A percentile compares a stretch with the other conserved stretches of the same genome.
Conservation (phyloP, 768 basidiomycete genomes). For the Lentinula aciculospora region DNA sequence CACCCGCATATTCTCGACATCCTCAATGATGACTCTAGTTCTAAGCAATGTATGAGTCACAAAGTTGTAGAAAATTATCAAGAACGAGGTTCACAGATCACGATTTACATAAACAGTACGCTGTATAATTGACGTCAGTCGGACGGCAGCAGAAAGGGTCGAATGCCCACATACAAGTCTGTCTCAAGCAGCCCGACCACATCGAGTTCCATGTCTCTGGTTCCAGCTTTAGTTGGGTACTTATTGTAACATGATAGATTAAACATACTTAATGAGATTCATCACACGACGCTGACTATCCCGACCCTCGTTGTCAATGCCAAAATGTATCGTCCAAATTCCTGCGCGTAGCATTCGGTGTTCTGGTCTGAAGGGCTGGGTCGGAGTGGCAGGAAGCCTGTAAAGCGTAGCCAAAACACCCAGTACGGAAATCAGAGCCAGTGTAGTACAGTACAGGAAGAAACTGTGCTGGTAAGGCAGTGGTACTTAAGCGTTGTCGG, state of each 20-base stretch:
- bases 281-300: conserved; percentile 70
- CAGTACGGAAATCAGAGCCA: conserved; percentile 35
- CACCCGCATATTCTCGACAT: too few relatives aligned
- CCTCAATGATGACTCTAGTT: conserved; percentile 68
- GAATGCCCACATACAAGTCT: conserved; percentile 65
- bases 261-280: conserved; percentile 35
- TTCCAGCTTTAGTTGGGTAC: background rate
- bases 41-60: conserved; percentile 29
- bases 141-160: background rate
- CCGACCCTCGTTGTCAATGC: conserved; percentile 64
- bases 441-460: conserved; percentile 22
- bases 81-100: conserved; percentile 59
- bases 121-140: conserved; percentile 22
- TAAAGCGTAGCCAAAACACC: conserved; percentile 53
- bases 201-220: conserved; percentile 78
- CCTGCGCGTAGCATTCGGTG: conserved; percentile 72
- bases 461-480: conserved; percentile 12
- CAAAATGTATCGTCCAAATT: conserved; percentile 93
- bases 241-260: background rate
- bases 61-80: too few relatives aligned
- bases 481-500: background rate
- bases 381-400: conserved; percentile 41
- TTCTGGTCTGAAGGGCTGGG: conserved; percentile 56
- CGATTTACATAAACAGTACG: conserved; percentile 78
- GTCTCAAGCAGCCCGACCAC: conserved; percentile 83